Evolutionary conservation across 768 basidiomycete species (phyloP).

Genomic region (Gyrodon lividus): DNA sequence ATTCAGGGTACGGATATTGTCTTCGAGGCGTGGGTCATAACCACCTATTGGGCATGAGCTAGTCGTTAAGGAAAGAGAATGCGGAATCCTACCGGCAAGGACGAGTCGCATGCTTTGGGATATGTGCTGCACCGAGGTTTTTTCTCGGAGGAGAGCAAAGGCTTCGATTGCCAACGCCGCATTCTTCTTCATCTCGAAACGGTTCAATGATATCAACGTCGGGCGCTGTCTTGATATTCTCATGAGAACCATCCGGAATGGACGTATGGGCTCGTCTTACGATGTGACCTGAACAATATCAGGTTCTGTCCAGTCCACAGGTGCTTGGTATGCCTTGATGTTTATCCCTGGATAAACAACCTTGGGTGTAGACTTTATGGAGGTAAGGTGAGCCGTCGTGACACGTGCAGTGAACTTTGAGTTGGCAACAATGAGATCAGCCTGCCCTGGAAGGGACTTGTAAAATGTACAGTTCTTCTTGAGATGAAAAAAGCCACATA

Average conservation of each 20-base stretch:
- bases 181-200: conserved; percentile 97
- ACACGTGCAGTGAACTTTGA: conserved; percentile 87
- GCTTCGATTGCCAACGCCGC: conserved; percentile 74
- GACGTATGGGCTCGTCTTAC: conserved; percentile 38
- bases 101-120: conserved; percentile 60
- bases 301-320: conserved; percentile 41
- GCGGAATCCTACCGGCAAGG: conserved; percentile 59
- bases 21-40: conserved; percentile 83
- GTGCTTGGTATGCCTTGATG: conserved; percentile 61
- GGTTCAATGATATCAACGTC: conserved; percentile 85
- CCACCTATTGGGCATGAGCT: conserved; percentile 56
- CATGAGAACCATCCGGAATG: background rate
- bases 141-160: conserved; percentile 57
- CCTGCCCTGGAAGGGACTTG: conserved; percentile 55
- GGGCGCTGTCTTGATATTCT: conserved; percentile 50
- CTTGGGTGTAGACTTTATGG: conserved; percentile 56
- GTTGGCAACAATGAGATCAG: conserved; percentile 90
- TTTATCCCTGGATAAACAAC: conserved; percentile 99
- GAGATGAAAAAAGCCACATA: conserved; percentile 36
- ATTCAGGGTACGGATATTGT: conserved; percentile 73
- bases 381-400: conserved; percentile 72
- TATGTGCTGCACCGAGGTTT: conserved; percentile 14
- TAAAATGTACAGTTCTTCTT: background rate
- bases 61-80: background rate
- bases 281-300: conserved; percentile 57